A percentile compares a stretch with the other conserved stretches of the same genome.
These are phyloP conservation scores for Pseudogymnoascus sp. DNA, from an alignment of 2,329 filamentous ascomycete species.

Conservation along the genomic window DNA sequence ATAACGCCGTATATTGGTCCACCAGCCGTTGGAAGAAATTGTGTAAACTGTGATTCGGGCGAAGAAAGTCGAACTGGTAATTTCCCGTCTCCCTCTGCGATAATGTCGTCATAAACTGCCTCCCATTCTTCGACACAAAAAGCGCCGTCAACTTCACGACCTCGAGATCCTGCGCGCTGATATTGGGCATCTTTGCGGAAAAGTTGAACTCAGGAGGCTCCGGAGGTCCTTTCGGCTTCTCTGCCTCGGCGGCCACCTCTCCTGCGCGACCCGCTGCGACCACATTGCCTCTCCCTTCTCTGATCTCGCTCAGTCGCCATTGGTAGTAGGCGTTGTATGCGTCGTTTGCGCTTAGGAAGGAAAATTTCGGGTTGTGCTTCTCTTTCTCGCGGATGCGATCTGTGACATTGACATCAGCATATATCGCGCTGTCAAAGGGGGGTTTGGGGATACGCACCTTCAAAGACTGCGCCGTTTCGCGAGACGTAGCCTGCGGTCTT, in stretches of 20 bases:
- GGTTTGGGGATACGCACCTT: constrained; percentile 42
- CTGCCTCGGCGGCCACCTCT: constrained; percentile 48
- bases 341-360: constrained; percentile 72
- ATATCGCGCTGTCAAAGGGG: neutral
- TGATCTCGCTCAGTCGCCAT: constrained; percentile 85
- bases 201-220: constrained; percentile 85
- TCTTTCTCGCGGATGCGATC: constrained; percentile 82
- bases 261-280: constrained; percentile 67
- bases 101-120: constrained; percentile 82
- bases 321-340: constrained; percentile 81
- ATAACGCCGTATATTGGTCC: constrained; percentile 81
- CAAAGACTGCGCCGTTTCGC: constrained; percentile 53
- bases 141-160: constrained; percentile 71
- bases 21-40: constrained; percentile 90
- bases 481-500: constrained; percentile 92
- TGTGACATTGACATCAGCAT: constrained; percentile 27
- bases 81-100: constrained; percentile 85
- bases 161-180: constrained; percentile 86
- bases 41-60: constrained; percentile 91
- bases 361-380: constrained; percentile 78
- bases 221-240: constrained; percentile 72
- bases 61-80: constrained; percentile 91
- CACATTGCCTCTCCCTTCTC: constrained; percentile 70
- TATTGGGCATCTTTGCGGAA: constrained; percentile 93
- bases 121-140: constrained; percentile 87